A percentile compares a stretch with the other conserved stretches of the same genome.
Evolutionary conservation across 2,329 filamentous ascomycete genomes (phyloP).

Genomic region (Colletotrichum liriopes): DNA sequence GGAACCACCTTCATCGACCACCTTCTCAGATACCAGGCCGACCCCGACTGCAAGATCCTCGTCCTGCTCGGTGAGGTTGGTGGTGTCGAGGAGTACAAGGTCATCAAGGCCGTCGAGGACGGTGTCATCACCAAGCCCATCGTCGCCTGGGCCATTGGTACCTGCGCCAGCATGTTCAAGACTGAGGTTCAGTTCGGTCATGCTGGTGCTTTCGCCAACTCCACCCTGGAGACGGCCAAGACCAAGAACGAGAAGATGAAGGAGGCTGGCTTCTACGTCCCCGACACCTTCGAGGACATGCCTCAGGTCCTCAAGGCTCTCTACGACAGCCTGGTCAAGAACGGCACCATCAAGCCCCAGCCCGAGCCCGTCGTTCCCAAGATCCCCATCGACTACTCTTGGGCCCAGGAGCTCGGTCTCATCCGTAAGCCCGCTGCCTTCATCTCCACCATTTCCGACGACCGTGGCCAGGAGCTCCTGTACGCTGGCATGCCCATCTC

Average conservation of each 20-base stretch:
- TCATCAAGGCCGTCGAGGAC: conserved; percentile 97
- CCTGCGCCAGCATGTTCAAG: conserved; percentile 99
- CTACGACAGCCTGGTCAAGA: conserved; percentile 89
- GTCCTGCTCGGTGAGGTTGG: conserved; percentile 97
- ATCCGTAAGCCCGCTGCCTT: conserved; percentile 99
- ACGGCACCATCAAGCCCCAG: conserved; percentile 88
- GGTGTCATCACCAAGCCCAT: conserved; percentile 98
- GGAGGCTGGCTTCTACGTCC: conserved; percentile 94
- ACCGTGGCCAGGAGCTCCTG: conserved; percentile 98
- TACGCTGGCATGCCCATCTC: conserved; percentile 99
- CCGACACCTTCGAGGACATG: conserved; percentile 97
- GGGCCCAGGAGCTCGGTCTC: conserved; percentile 98
- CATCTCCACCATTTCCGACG: conserved; percentile 99
- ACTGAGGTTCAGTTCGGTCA: conserved; percentile 99
- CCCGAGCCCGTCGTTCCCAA: conserved; percentile 95
- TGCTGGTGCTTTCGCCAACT: conserved; percentile 99
- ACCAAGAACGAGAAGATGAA: conserved; percentile 98
- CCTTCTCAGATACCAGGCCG: conserved; percentile 94
- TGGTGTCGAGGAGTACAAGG: conserved; percentile 99
- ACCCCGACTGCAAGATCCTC: conserved; percentile 98
- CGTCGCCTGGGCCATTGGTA: conserved; percentile 99
- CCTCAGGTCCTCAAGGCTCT: conserved; percentile 82
- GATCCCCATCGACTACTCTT: conserved; percentile 99
- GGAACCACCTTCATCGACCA: conserved; percentile 99
- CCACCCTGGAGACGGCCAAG: conserved; percentile 96